These are phyloP conservation scores for Leptodermis oblonga DNA, from an alignment of 257 asterid genomes.

Conservation along the genomic window DNA sequence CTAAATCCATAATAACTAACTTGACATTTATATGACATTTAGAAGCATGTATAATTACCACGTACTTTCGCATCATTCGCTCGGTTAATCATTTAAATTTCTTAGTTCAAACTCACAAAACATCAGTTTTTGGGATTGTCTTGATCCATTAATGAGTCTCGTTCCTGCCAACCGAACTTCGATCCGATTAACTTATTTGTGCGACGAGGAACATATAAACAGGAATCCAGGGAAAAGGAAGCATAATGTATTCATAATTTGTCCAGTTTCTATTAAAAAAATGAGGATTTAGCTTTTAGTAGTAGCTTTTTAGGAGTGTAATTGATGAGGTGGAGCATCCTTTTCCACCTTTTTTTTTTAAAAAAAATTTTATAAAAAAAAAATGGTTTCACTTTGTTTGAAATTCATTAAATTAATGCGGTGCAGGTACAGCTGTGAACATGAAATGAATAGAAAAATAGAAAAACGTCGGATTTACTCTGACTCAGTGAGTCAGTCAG, in stretches of 20 bases:
- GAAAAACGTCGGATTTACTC: not conserved
- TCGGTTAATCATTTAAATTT: no score
- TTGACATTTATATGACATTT: no score
- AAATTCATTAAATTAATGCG: no score
- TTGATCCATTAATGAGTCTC: constrained; percentile 1
- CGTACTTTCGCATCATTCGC: no score
- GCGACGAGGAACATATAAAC: not conserved
- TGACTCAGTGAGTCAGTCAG: no score
- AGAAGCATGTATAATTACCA: no score
- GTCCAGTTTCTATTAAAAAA: not conserved
- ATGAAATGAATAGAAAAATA: not conserved
- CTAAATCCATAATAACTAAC: no score
- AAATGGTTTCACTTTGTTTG: no score
- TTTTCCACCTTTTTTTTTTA: no score
- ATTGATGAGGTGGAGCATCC: not conserved
- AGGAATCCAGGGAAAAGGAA: not conserved
- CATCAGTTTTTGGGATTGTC: not conserved
- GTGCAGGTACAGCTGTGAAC: not conserved
- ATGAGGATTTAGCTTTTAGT: not conserved
- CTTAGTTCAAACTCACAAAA: not conserved
- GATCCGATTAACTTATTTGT: not conserved
- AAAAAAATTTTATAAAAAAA: no score
- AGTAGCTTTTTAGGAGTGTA: not conserved
- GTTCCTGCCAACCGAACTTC: not conserved
- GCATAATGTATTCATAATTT: not conserved